Evolutionary conservation across 257 asterid species (phyloP).

Genomic region (Solanum corneliomulleri): DNA sequence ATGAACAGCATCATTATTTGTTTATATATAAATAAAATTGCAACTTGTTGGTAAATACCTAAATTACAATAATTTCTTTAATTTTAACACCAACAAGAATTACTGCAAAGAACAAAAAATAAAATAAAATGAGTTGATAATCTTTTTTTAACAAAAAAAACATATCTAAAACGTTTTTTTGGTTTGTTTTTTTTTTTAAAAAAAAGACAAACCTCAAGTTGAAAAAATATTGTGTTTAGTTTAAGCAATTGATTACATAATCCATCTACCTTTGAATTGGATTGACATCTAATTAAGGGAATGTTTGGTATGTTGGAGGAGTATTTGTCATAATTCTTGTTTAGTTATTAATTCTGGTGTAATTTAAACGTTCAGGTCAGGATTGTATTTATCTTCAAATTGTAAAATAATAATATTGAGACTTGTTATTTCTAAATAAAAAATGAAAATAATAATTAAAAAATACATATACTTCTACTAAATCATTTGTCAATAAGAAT

Average conservation of each 20-base stretch:
- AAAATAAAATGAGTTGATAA: background rate
- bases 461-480: background rate
- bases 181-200: no score
- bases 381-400: accelerated
- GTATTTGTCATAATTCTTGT: background rate
- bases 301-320: background rate
- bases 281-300: background rate
- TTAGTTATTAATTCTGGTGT: background rate
- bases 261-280: background rate
- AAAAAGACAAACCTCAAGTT: background rate
- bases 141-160: background rate
- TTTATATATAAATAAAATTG: background rate
- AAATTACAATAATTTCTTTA: background rate
- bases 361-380: background rate
- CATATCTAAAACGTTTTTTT: no score
- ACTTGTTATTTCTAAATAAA: no score
- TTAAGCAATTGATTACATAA: background rate
- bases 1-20: background rate
- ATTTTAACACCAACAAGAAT: background rate
- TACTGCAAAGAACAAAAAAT: background rate
- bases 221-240: background rate
- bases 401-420: no score
- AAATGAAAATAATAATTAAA: no score
- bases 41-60: background rate
- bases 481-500: no score